These are phyloP conservation scores for Rugiboletus extremiorientalis DNA, from an alignment of 1,284 basidiomycete species.

Conservation along the genomic window DNA sequence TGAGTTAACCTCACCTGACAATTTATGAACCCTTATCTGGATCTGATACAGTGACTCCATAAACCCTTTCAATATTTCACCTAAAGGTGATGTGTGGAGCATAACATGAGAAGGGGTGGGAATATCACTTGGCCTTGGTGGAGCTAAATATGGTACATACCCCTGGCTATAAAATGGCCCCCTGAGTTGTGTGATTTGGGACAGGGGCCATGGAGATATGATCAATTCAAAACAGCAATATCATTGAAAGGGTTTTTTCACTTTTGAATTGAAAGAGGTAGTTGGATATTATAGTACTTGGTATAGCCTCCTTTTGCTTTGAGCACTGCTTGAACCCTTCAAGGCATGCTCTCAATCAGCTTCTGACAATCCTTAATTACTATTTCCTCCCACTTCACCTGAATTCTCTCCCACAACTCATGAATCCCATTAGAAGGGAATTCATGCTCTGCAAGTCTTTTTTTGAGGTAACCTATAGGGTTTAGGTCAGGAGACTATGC, in stretches of 20 bases:
- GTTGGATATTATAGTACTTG: background rate
- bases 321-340: background rate
- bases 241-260: background rate
- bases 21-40: too few species aligned
- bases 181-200: background rate
- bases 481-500: background rate
- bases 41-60: constrained; percentile 23
- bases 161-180: background rate
- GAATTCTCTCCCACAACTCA: too few species aligned
- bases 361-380: background rate
- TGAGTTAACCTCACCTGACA: too few species aligned
- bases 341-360: background rate
- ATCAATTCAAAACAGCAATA: background rate
- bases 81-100: too few species aligned
- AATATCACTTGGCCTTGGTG: too few species aligned
- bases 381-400: background rate
- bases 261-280: background rate
- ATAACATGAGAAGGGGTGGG: too few species aligned
- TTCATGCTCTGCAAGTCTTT: background rate
- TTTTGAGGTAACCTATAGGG: background rate
- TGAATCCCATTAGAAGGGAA: too few species aligned
- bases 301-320: background rate
- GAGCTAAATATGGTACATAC: background rate
- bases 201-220: background rate
- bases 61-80: too few species aligned